Evolutionary conservation across 345 rosid species (phyloP).

Genomic region (Eutrema yunnanense): DNA sequence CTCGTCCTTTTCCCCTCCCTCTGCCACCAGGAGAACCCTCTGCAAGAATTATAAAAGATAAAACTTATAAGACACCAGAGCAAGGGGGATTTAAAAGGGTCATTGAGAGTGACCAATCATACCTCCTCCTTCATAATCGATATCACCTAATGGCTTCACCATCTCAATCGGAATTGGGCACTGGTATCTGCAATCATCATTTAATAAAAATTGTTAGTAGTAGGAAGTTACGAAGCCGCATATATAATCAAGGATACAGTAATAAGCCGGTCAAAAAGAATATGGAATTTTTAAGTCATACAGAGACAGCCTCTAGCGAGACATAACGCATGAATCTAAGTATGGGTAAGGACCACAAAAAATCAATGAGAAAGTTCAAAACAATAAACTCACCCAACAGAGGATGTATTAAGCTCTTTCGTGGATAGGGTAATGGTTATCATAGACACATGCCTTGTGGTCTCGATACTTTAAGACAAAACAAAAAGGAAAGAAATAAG

Average conservation of each 20-base stretch:
- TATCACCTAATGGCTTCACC: slow-evolving; percentile 43
- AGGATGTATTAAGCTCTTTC: slow-evolving; percentile 57
- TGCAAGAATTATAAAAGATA: slow-evolving; percentile 18
- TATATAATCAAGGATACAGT: neutral
- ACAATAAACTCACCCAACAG: slow-evolving; percentile 65
- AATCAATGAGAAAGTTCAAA: neutral
- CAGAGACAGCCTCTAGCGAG: neutral
- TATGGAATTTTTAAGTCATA: neutral
- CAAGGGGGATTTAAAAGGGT: neutral
- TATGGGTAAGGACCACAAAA: neutral
- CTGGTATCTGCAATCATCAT: slow-evolving; percentile 54
- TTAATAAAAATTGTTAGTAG: neutral
- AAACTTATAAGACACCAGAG: neutral
- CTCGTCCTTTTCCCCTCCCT: slow-evolving; percentile 70
- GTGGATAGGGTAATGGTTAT: slow-evolving; percentile 80
- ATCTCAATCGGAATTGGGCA: slow-evolving; percentile 60
- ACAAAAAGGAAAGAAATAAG: neutral
- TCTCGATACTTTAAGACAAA: slow-evolving; percentile 57
- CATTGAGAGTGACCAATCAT: neutral
- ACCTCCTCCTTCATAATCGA: slow-evolving; percentile 67
- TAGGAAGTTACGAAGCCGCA: neutral
- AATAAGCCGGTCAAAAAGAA: neutral
- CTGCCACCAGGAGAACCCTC: slow-evolving; percentile 72
- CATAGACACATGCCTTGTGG: slow-evolving; percentile 99
- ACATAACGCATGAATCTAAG: neutral